These are phyloP conservation scores for Endocalyx cinctus DNA, from an alignment of 2,329 filamentous ascomycete species.

Conservation along the genomic window DNA sequence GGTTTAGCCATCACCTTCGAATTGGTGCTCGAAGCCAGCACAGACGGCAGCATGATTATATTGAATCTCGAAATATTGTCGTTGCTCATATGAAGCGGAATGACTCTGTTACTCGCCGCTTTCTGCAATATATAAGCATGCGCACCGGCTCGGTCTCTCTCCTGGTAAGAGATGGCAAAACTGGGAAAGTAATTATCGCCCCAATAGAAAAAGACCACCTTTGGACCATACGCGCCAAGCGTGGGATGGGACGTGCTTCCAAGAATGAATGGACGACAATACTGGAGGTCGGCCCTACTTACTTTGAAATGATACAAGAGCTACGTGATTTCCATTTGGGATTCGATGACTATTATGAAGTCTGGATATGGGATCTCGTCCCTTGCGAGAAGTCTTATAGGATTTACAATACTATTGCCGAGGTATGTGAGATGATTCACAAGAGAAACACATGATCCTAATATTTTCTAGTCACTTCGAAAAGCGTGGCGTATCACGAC, in stretches of 20 bases:
- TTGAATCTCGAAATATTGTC: slow-evolving; percentile 25
- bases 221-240: slow-evolving; percentile 22
- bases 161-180: slow-evolving; percentile 25
- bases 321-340: slow-evolving; percentile 20
- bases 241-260: slow-evolving; percentile 17
- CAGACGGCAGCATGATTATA: slow-evolving; percentile 18
- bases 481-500: slow-evolving; percentile 21
- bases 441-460: slow-evolving; percentile 1
- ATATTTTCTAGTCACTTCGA: slow-evolving; percentile 19
- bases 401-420: slow-evolving; percentile 16
- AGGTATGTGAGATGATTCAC: slow-evolving; percentile 8
- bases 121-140: slow-evolving; percentile 27
- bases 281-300: slow-evolving; percentile 17
- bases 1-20: slow-evolving; percentile 17
- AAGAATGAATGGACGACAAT: slow-evolving; percentile 20
- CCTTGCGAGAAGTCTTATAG: slow-evolving; percentile 12
- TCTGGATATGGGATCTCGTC: slow-evolving; percentile 27
- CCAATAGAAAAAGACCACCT: slow-evolving; percentile 14
- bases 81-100: slow-evolving; percentile 30
- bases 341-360: slow-evolving; percentile 25
- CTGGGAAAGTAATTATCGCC: slow-evolving; percentile 22
- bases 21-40: slow-evolving; percentile 17
- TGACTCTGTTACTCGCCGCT: slow-evolving; percentile 25
- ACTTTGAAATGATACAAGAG: slow-evolving; percentile 18
- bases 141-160: slow-evolving; percentile 20